Percentiles rank a stretch among this genome's conserved stretches.
phyloP scores from a whole-genome alignment of 2,329 filamentous ascomycete species.

The Calonectria leucothoes region DNA sequence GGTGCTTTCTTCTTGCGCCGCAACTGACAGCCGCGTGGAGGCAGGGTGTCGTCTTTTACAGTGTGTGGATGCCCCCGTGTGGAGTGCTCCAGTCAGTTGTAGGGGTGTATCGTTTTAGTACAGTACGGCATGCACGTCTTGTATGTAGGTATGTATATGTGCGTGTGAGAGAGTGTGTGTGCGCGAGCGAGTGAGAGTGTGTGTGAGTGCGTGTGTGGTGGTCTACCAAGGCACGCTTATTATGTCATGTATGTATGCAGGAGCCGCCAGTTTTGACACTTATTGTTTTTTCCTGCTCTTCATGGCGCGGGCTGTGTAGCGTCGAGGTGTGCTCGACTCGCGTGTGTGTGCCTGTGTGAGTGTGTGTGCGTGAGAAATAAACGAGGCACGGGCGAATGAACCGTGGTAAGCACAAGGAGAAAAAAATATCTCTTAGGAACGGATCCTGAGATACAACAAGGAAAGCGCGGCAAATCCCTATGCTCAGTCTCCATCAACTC shows the following conservation, averaged over 20 bases:
- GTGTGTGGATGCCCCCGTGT: constrained; percentile 19
- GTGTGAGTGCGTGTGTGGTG: not conserved
- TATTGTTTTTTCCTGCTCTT: not conserved
- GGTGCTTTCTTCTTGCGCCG: constrained; percentile 35
- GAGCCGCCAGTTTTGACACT: constrained; percentile 1
- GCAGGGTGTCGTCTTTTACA: constrained; percentile 19
- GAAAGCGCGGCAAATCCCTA: not conserved
- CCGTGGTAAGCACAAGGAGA: not conserved
- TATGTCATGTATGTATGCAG: constrained; percentile 7
- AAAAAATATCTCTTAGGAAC: not conserved
- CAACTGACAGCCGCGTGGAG: constrained; percentile 29
- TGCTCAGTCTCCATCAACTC: not conserved
- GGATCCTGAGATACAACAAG: not conserved
- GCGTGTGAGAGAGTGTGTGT: not conserved
- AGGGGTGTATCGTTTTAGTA: constrained; percentile 7
- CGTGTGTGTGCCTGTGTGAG: not conserved
- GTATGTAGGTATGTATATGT: constrained; percentile 2
- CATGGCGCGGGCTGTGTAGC: not conserved
- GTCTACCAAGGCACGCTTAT: not conserved
- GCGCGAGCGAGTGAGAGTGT: not conserved
- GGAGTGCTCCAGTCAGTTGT: constrained; percentile 8
- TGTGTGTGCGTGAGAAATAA: not conserved
- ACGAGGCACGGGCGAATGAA: not conserved
- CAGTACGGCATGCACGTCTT: not conserved
- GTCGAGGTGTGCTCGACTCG: not conserved